phyloP scores from a whole-genome alignment of 2,329 filamentous ascomycete species.

The Aschersonia sp. region DNA sequence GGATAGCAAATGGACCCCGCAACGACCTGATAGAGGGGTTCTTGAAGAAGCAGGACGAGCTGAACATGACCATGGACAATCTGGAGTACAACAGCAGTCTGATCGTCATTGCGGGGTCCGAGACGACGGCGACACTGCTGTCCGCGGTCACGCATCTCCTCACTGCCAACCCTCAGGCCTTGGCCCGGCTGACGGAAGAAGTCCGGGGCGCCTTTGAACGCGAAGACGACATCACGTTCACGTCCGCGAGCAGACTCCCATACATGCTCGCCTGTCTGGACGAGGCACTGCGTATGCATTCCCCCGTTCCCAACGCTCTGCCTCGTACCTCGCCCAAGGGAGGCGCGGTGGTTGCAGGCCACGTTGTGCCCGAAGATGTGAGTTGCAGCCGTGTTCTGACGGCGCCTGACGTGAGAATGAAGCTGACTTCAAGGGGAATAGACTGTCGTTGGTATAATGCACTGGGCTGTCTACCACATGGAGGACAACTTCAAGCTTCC shows the following conservation, averaged over 20 bases:
- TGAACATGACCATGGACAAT: not conserved
- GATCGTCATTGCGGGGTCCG: conserved; percentile 16
- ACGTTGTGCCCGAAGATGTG: conserved; percentile 14
- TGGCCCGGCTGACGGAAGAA: conserved; percentile 19
- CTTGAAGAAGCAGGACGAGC: not conserved
- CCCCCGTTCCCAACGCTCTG: conserved; percentile 7
- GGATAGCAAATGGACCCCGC: not conserved
- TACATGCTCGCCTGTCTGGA: conserved; percentile 27
- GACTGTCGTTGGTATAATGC: conserved; percentile 19
- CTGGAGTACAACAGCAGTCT: conserved; percentile 1
- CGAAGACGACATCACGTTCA: conserved; percentile 23
- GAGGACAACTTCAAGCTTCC: conserved; percentile 16
- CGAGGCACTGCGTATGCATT: conserved; percentile 25
- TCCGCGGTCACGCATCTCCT: conserved; percentile 14
- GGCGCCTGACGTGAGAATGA: not conserved
- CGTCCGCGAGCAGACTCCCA: conserved; percentile 12
- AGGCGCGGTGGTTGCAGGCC: conserved; percentile 14
- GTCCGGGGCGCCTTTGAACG: conserved; percentile 20
- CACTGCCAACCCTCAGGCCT: conserved; percentile 7
- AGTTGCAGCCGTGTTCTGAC: not conserved
- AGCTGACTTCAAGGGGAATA: not conserved
- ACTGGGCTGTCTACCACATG: conserved; percentile 18
- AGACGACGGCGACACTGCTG: conserved; percentile 19
- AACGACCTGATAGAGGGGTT: conserved; percentile 1
- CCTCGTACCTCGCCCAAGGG: conserved; percentile 5